Evolutionary conservation across 345 rosid genomes (phyloP), one percentile per base, ranked within the genome.

Genomic region (Excoecaria cochinchinensis): DNA sequence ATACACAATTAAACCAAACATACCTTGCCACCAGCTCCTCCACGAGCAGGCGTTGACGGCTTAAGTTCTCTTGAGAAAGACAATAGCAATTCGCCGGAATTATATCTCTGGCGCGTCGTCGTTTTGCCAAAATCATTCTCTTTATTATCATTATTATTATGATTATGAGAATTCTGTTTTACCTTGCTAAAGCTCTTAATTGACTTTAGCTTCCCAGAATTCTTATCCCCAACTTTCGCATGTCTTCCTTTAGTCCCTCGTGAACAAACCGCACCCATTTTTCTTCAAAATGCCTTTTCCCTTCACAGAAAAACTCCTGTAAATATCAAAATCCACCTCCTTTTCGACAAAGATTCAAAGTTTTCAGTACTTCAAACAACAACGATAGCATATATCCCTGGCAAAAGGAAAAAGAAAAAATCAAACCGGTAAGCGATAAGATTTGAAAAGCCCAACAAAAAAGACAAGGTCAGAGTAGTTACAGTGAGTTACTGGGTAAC

Each of bases 231-330:
- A 56, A 60, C 72, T 70, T 79, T 84, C n/a, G 15, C 72, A 74
- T 56, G 78, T 61, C 42, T 67, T 40, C 58, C 73, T 50, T 67
- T 74, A 52, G 77, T 38, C 42, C 86, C 90, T 62, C 81, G 74
- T 13, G 96, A 77, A 70, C 90, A 92, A 79, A 81, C 90, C 40
- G 77, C 86, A 76, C 96, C 97, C 97, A 92, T 92, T 76, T 36
- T 83, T 72, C 77, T 76, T 76, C 69, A 21, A 70, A 51, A n/a
- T 61, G 52, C 39, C 67, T 71, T 47, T 40, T n/a, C 31, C 65
- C 56, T 67, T 16, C 78, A n/a, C 61, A 72, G 19, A 38, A 24
- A 9, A 70, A 24, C 8, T 17, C 25, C 50, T 25, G 21, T 17
- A 24, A 48, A 15, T 56, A 36, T 36, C 47, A 69, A 36, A 16